Evolutionary conservation across 2,329 filamentous ascomycete genomes (phyloP).

Genomic region (Microsporum canis): DNA sequence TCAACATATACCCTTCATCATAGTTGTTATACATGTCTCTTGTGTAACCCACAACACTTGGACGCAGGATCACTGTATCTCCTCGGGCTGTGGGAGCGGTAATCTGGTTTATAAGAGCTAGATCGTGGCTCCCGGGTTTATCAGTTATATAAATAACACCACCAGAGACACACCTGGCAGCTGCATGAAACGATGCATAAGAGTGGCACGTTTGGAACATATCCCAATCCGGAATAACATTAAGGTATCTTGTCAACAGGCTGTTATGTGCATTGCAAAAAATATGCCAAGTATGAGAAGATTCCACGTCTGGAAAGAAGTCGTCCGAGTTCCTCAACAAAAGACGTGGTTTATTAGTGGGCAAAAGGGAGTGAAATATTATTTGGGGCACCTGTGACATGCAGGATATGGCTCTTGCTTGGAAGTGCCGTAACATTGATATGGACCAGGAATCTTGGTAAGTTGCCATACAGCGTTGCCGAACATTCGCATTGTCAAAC

Average conservation of each 20-base stretch:
- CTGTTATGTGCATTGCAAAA: constrained; percentile 89
- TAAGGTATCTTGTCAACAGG: constrained; percentile 71
- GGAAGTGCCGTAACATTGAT: constrained; percentile 65
- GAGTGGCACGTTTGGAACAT: constrained; percentile 59
- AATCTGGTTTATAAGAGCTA: constrained; percentile 67
- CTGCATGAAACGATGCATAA: constrained; percentile 76
- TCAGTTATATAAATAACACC: constrained; percentile 95
- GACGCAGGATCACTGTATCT: constrained; percentile 69
- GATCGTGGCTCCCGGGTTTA: constrained; percentile 67
- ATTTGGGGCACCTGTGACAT: constrained; percentile 87
- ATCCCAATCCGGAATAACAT: constrained; percentile 75
- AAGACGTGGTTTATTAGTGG: constrained; percentile 60
- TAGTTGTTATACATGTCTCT: constrained; percentile 65
- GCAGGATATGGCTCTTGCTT: constrained; percentile 71
- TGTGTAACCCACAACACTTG: constrained; percentile 60
- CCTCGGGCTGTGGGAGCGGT: constrained; percentile 60
- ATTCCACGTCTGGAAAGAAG: constrained; percentile 74
- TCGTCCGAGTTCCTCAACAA: constrained; percentile 76
- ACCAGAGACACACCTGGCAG: constrained; percentile 77
- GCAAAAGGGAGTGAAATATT: constrained; percentile 73
- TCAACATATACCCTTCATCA: constrained; percentile 60
- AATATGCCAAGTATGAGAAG: constrained; percentile 86
- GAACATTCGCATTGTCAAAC: constrained; percentile 54
- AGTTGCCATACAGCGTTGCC: constrained; percentile 57
- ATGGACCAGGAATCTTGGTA: constrained; percentile 84